Evolutionary conservation across 768 basidiomycete species (phyloP), one percentile per base, ranked within the genome.

Genomic region (Ramaria sp.): DNA sequence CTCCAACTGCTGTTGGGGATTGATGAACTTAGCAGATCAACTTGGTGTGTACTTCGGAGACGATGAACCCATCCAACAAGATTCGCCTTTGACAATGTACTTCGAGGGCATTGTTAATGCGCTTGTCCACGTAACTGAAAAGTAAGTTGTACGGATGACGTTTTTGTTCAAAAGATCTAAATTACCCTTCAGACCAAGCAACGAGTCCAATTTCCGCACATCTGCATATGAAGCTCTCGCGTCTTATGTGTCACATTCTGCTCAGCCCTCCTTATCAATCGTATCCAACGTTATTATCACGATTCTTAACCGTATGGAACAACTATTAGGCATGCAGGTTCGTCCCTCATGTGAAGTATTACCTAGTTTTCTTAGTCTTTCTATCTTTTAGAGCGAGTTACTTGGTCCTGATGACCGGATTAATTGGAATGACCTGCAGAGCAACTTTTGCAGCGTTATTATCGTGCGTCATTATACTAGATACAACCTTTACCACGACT

Each of bases 351-450:
- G 28, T 39, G 28, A 41, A 41, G 16, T 48, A 22, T 12, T 9
- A 10, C 12, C 37, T 57, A 10, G 22, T 3, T 13, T 34, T 34
- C 10, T 10, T 32, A 10, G 30, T 8, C 32, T 34, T 34, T 8
- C 18, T 36, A 9, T 16, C 6, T 58, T 36, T 13, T 62, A 94
- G 82, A 90, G 88, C 67, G 94, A 98, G 70, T 86, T 98, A 55
- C 74, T 99, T 37, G 96, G 96, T 42, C 75, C 83, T 16, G 96
- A 99, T 68, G 96, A 99, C 64, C 83, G 90, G 58, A 94, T 93
- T 69, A 99, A 96, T 72, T 96, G 95, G 93, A 96, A 96, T 64
- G 95, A 99, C 66, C 76, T 99, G 24, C 94, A 96, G 67, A 85
- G 90, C 70, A 96, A 95, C 70, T 77, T 97, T 61, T 96, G 93